These are phyloP conservation scores for Sclerotinia subarctica DNA, from an alignment of 2,329 filamentous ascomycete species.

Conservation along the genomic window DNA sequence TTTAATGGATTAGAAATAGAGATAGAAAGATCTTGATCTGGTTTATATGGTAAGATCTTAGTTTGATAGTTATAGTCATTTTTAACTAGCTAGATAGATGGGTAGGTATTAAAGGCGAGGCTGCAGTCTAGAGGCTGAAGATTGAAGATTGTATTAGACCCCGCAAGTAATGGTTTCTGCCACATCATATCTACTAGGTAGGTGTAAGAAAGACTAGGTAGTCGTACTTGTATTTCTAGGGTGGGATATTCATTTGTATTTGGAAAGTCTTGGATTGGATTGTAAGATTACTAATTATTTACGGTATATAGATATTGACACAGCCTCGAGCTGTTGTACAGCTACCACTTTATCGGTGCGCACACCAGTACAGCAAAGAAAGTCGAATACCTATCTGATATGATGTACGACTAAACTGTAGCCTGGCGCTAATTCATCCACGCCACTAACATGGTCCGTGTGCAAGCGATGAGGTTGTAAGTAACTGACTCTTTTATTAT, in stretches of 20 bases:
- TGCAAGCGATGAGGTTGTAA: constrained; percentile 2
- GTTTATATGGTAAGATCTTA: no score
- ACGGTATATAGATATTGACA: background rate
- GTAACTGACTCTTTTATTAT: constrained; percentile 2
- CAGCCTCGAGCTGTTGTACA: no score
- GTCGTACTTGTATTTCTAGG: no score
- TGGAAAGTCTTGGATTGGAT: background rate
- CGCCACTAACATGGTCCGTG: constrained; percentile 14
- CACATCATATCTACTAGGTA: background rate
- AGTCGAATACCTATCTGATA: background rate
- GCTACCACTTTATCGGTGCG: no score
- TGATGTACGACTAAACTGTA: constrained; percentile 11
- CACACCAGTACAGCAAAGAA: background rate
- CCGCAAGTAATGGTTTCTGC: background rate
- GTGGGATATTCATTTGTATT: no score
- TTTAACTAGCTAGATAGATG: no score
- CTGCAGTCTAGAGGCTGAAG: background rate
- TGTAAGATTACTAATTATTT: background rate
- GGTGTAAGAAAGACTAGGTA: no score
- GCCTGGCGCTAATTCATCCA: constrained; percentile 3
- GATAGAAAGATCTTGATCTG: no score
- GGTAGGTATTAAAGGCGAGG: background rate
- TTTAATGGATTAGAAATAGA: no score
- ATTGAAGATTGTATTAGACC: background rate
- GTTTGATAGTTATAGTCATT: no score